Percentiles rank a stretch among this genome's conserved stretches.
Evolutionary conservation across 805 yeast species (phyloP).

Genomic region (Candida hispaniensis): DNA sequence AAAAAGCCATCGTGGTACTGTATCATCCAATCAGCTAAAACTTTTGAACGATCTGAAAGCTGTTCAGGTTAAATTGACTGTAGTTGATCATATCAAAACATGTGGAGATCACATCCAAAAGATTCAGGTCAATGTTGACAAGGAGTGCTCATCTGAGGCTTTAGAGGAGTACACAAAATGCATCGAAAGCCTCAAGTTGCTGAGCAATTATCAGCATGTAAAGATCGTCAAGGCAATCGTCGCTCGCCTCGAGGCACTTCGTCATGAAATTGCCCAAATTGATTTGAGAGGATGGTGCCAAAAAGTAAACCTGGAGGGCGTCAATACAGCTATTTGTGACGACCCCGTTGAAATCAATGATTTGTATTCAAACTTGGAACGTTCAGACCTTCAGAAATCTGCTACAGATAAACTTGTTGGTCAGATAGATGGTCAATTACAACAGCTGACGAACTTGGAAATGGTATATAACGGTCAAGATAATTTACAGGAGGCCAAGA

Average conservation of each 20-base stretch:
- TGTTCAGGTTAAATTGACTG: conserved; percentile 10
- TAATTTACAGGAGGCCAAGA: conserved; percentile 1
- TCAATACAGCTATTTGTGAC: too few species aligned
- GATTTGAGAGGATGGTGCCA: conserved; percentile 1
- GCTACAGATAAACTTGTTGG: too few species aligned
- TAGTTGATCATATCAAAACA: background rate
- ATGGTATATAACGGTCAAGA: background rate
- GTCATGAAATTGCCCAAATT: background rate
- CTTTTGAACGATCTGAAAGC: conserved; percentile 11
- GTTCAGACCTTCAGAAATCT: too few species aligned
- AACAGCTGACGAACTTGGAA: conserved; percentile 5
- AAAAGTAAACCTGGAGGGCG: too few species aligned
- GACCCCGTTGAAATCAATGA: too few species aligned
- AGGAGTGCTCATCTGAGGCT: conserved; percentile 3
- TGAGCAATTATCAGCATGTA: conserved; percentile 9
- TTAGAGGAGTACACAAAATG: conserved; percentile 2
- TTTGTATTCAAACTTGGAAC: too few species aligned
- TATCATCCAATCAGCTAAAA: conserved; percentile 4
- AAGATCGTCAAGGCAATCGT: conserved; percentile 8
- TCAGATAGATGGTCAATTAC: background rate
- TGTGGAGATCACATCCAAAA: conserved; percentile 3
- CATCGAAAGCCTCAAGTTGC: background rate
- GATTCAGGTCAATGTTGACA: background rate
- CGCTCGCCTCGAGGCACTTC: conserved; percentile 1
- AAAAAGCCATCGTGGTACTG: conserved; percentile 6